Base-by-base conservation (phyloP, 1,284 basidiomycete species). In the Chalciporus piperatoides region DNA sequence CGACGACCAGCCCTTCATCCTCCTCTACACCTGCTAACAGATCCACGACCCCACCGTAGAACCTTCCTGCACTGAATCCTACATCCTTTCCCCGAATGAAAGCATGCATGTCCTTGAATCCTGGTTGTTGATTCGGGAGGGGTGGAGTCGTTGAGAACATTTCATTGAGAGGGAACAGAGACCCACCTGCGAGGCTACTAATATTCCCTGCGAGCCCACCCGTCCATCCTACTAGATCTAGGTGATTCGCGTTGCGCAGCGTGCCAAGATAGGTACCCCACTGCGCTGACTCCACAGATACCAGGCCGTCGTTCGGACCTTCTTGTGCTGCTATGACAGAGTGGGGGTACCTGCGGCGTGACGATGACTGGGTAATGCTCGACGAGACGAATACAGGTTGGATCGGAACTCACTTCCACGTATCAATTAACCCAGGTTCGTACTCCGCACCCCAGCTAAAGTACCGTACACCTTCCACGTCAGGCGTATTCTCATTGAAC, bases 381-480 rank as follows among this genome's bases (percentile, higher is more conserved):
- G 35, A 14, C 8, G 15, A 48, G 33, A 19, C 7, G 9, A 9
- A 4, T 10, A 8, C 9, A 11, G 12, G 35, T 3, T 28, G n/a
- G 5, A 15, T 2, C 15, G 5, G 33, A 27, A 68, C 75, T 63
- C 58, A 87, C 74, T 86, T 88, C 82, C 90, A 93, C 0, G 91
- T 89, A 69, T 95, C 91, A 40, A 95, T 82, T 49, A 95, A 72
- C 1, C 90, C 89, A 3, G 95, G 93, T 11, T 89, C 81, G 65
- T 93, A 95, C 19, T 77, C 77, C 4, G 95, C 94, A 9, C 95
- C 95, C 89, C 92, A 98, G 60, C 89, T 92, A 61, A 89, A 95
- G 69, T 97, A 97, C 56, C 81, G 78, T 49, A 97, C 87, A 25
- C 80, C 80, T 0, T 78, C 74, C 1, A 84, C 78, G 60, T 97